Base-by-base conservation (phyloP, 768 basidiomycete genomes). In the Sporobolomyces roseus region DNA sequence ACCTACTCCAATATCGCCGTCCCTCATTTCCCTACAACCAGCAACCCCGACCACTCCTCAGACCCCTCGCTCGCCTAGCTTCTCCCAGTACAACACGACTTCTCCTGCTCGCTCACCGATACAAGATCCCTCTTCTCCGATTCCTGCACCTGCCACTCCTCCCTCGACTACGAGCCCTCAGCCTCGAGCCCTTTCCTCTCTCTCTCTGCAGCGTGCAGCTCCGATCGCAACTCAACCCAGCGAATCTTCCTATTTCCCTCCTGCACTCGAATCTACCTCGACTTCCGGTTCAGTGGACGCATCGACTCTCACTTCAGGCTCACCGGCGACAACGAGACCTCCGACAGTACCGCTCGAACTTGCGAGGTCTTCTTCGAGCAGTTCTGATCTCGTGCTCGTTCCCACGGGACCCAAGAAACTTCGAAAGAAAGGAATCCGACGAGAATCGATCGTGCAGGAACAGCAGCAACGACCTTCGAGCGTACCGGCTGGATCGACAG, bases 21-120 rank as follows among this genome's bases (percentile, higher is more conserved):
- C 58, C 16, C 4, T 38, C 21, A 46, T 48, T 9, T 60, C 58
- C 1, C 32, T 60, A 4, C 43, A 46, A 35, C 58, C 58, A 2
- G 45, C 43, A 14, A 48, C 43, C 33, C 43, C 58, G 7, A 48
- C 58, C 2, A 60, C 58, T 5, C 58, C 58, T 29, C 7, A 60
- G 4, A 32, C 38, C 2, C 56, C 56, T 16, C 6, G 27, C 23
- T 46, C 58, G 13, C 43, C 43, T 5, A 12, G 43, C 27, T 60
- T 33, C 25, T 38, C 58, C 1, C 43, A 60, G 10, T 60, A 48
- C 58, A 48, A 48, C 58, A 60, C 58, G 32, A 60, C 58, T 9
- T 60, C 58, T 33, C 58, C 58, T 7, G 58, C 58, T 33, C 58
- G 45, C 2, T 60, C 58, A 3, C 58, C 58, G 2, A 16, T 60